A percentile compares a stretch with the other conserved stretches of the same genome.
Conservation (phyloP, 1,139 yeast species). For the Yamadazyma dushanensis region DNA sequence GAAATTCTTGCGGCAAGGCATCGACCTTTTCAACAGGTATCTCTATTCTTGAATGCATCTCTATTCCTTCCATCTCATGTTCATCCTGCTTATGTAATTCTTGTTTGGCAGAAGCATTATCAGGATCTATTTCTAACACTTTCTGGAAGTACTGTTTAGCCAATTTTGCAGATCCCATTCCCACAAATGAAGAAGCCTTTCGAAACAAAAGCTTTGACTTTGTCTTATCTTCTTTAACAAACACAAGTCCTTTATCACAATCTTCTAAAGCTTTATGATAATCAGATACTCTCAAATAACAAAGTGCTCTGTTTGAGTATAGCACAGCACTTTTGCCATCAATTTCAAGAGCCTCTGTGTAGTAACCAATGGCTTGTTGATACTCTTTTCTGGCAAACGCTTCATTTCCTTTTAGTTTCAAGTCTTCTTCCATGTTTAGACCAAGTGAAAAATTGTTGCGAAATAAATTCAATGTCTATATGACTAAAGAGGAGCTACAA, state of each 20-base stretch:
- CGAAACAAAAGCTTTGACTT: slow-evolving; percentile 59
- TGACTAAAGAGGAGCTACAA: slow-evolving; percentile 56
- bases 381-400: slow-evolving; percentile 59
- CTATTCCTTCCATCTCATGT: slow-evolving; percentile 5
- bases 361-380: slow-evolving; percentile 57
- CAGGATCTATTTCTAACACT: slow-evolving; percentile 49
- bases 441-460: slow-evolving; percentile 1
- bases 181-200: slow-evolving; percentile 47
- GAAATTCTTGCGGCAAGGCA: slow-evolving; percentile 37
- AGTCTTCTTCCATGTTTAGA: slow-evolving; percentile 16
- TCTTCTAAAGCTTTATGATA: slow-evolving; percentile 61
- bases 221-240: slow-evolving; percentile 32
- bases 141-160: slow-evolving; percentile 38
- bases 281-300: slow-evolving; percentile 56
- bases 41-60: slow-evolving; percentile 9
- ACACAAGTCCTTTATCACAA: slow-evolving; percentile 55
- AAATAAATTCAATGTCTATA: slow-evolving; percentile 11
- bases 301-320: slow-evolving; percentile 79
- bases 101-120: slow-evolving; percentile 33
- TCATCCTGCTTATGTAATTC: slow-evolving; percentile 20
- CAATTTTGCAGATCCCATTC: slow-evolving; percentile 27
- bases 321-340: slow-evolving; percentile 62
- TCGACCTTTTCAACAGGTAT: slow-evolving; percentile 49
- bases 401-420: slow-evolving; percentile 60
- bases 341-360: slow-evolving; percentile 62